phyloP scores from a whole-genome alignment of 139 green algal species.

The Coelastrella sp. region DNA sequence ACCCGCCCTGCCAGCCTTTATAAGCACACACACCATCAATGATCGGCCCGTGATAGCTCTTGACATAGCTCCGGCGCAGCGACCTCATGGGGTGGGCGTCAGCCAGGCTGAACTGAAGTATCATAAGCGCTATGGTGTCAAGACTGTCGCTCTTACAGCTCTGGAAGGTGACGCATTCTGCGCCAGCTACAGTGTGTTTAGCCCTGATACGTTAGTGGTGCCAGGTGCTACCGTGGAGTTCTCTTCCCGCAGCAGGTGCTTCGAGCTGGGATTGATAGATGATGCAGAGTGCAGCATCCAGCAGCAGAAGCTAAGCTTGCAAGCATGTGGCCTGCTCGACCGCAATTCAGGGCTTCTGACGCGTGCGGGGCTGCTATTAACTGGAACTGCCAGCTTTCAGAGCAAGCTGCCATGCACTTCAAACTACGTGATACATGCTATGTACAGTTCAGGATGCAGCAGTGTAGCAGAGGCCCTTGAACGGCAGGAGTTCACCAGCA shows the following conservation, averaged over 20 bases:
- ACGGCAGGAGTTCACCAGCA: not conserved
- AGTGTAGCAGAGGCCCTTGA: not conserved
- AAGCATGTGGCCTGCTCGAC: not conserved
- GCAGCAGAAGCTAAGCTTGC: not conserved
- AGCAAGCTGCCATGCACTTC: not conserved
- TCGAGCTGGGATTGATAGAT: not conserved
- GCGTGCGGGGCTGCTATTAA: not conserved
- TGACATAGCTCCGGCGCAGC: not conserved
- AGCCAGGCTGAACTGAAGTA: not conserved
- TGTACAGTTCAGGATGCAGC: slow-evolving; percentile 2
- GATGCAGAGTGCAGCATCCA: not conserved
- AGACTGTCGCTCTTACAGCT: not conserved
- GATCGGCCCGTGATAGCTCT: not conserved
- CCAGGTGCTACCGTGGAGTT: not conserved
- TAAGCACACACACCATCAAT: not conserved
- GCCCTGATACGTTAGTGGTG: not conserved
- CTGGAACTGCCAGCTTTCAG: not conserved
- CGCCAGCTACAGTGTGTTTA: not conserved
- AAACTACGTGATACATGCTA: slow-evolving; percentile 11
- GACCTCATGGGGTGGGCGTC: not conserved
- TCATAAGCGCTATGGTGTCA: slow-evolving; percentile 1
- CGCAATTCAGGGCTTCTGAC: not conserved
- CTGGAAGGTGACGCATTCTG: not conserved
- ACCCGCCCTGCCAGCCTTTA: not conserved
- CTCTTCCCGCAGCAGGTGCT: not conserved